Base-by-base conservation (phyloP, 108 stramenopile genomes). In the Skeletonema marinoi region DNA sequence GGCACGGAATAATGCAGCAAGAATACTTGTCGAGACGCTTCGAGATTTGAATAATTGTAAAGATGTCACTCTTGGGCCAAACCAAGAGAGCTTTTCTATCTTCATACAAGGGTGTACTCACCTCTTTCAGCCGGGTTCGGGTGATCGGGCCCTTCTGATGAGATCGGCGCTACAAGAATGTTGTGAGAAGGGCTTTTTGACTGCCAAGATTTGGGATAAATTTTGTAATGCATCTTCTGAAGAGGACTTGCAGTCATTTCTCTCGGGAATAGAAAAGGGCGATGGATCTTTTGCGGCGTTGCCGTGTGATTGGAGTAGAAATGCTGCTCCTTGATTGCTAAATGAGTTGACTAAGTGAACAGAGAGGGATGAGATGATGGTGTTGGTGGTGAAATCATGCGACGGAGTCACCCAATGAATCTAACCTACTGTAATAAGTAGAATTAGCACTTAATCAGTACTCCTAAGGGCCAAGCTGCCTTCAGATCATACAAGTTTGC, bases 41-140 rank as follows among this genome's bases (percentile, higher is more conserved):
- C 38, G 64, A 39, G 78, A 80, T 29, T 21, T 80, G 66, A 77
- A 77, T 33, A 46, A 39, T 21, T 33, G 32, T 32, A 54, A 19
- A 17, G 35, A 33, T 62, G 29, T 16, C 25, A 62, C 14, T 11
- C 25, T 17, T 63, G 71, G 71, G 29, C 60, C 78, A 10, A 61
- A 68, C 39, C 78, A 73, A 68, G 78, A 80, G 36, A 68, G 62
- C 30, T 80, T 73, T 32, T 38, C 78, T 25, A n/a, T 72, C 48
- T 80, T 80, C 41, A 48, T 80, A 14, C 71, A 73, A 56, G 78
- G 78, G 44, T 80, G 78, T 30, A 48, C 58, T 35, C 71, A 73
- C 46, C 78, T 80, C 35, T 80, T 73, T 54, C 60, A 63, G 33
- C 50, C 63, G 30, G 21, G 33, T 7, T 71, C 70, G 33, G 32